Conservation (phyloP, 2,329 filamentous ascomycete genomes). For the Apiospora kogelbergensis region DNA sequence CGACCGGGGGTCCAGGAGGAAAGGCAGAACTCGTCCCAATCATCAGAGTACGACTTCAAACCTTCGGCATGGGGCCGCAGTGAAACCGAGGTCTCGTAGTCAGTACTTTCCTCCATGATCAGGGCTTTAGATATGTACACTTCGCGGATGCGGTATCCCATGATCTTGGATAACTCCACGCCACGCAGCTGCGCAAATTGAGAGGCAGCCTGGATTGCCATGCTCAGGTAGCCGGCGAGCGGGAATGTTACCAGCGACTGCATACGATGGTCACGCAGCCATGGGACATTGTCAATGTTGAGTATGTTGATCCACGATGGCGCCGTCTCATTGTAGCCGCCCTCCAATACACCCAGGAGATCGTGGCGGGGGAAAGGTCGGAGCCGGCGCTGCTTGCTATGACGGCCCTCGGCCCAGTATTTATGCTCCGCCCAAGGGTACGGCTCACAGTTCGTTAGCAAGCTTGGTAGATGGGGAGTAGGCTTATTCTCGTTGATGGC, state of each 20-base stretch:
- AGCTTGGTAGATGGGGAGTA: not conserved
- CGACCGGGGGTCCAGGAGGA: constrained; percentile 34
- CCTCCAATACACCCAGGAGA: constrained; percentile 8
- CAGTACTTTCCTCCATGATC: constrained; percentile 32
- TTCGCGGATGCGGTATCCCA: constrained; percentile 37
- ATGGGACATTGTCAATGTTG: constrained; percentile 8
- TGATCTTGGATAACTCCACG: constrained; percentile 20
- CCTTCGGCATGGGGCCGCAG: constrained; percentile 23
- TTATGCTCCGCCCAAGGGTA: constrained; percentile 8
- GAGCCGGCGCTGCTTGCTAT: constrained; percentile 6
- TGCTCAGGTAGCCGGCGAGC: constrained; percentile 4
- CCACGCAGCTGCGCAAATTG: constrained; percentile 26
- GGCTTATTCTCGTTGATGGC: not conserved
- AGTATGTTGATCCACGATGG: constrained; percentile 12
- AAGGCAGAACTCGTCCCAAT: constrained; percentile 36
- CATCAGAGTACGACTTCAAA: constrained; percentile 16
- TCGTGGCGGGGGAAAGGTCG: constrained; percentile 13
- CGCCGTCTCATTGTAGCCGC: not conserved
- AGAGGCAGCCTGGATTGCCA: constrained; percentile 19
- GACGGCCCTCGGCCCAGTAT: constrained; percentile 12
- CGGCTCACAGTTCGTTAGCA: not conserved
- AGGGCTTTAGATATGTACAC: constrained; percentile 33
- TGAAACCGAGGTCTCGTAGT: constrained; percentile 36
- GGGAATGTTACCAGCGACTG: constrained; percentile 10
- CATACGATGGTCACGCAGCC: constrained; percentile 13